These are phyloP conservation scores for Suhomyces maxii DNA, from an alignment of 1,139 yeast genomes.

Conservation along the genomic window DNA sequence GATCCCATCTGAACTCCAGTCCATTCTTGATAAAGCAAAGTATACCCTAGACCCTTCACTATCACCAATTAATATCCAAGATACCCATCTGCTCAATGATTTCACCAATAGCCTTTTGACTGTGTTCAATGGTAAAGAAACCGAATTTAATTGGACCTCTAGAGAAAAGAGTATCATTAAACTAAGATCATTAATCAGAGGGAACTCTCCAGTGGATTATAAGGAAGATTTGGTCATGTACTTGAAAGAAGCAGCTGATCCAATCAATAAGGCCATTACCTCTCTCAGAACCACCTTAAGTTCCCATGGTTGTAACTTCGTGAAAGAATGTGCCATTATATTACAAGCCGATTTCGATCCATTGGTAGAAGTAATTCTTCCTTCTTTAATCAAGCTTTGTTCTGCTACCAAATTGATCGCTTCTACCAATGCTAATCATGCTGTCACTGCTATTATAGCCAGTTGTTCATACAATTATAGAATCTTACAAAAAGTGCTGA, in stretches of 20 bases:
- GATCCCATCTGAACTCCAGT: conserved; percentile 8
- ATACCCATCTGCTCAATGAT: conserved; percentile 19
- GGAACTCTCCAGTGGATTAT: conserved; percentile 45
- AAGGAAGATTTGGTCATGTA: conserved; percentile 44
- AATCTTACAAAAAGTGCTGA: conserved; percentile 50
- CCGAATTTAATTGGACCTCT: conserved; percentile 81
- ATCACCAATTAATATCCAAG: conserved; percentile 17
- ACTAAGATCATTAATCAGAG: conserved; percentile 61
- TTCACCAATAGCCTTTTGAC: conserved; percentile 22
- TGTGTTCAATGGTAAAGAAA: conserved; percentile 74
- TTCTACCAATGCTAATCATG: conserved; percentile 70
- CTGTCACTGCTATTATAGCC: conserved; percentile 60
- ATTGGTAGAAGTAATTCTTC: conserved; percentile 61
- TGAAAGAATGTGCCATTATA: conserved; percentile 68
- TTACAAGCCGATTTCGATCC: conserved; percentile 53
- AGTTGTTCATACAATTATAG: conserved; percentile 57
- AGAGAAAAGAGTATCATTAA: conserved; percentile 65
- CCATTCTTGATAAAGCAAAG: conserved; percentile 16
- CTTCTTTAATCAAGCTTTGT: conserved; percentile 60
- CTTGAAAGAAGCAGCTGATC: conserved; percentile 52
- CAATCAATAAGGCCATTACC: conserved; percentile 63
- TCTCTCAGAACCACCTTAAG: conserved; percentile 86
- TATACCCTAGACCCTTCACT: conserved; percentile 30
- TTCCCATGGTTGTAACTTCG: conserved; percentile 69
- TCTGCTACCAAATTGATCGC: conserved; percentile 80